Evolutionary conservation across 1,139 yeast genomes (phyloP).

Genomic region (Hyphopichia fennica): DNA sequence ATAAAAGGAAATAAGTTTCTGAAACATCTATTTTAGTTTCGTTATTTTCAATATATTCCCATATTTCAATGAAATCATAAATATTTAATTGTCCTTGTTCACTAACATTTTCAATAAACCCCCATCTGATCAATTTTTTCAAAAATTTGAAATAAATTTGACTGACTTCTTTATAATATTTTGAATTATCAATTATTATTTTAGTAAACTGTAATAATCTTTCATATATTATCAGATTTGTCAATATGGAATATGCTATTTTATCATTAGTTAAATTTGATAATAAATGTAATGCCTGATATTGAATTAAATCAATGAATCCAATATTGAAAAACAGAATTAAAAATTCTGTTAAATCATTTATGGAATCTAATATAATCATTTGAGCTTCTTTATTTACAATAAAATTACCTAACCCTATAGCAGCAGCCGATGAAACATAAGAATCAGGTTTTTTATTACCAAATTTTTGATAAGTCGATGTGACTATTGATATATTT

Average conservation of each 20-base stretch:
- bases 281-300: constrained; percentile 39
- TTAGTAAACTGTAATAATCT: constrained; percentile 23
- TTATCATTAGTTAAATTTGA: constrained; percentile 25
- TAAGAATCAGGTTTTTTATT: constrained; percentile 1
- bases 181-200: constrained; percentile 33
- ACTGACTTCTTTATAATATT: constrained; percentile 37
- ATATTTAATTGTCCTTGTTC: constrained; percentile 7
- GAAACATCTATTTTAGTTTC: constrained; percentile 9
- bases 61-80: constrained; percentile 14
- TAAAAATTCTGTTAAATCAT: constrained; percentile 17
- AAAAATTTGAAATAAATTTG: constrained; percentile 28
- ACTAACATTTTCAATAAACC: constrained; percentile 6
- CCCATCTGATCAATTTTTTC: constrained; percentile 25
- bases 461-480: background rate
- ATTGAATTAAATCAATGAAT: constrained; percentile 38
- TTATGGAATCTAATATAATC: constrained; percentile 8
- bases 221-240: constrained; percentile 7
- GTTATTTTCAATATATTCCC: constrained; percentile 14
- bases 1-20: constrained; percentile 14
- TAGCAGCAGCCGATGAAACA: constrained; percentile 10
- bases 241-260: constrained; percentile 14
- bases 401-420: constrained; percentile 35
- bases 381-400: constrained; percentile 17
- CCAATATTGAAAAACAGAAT: constrained; percentile 18
- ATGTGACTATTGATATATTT: constrained; percentile 2